These are phyloP conservation scores for Ogataea naganishii DNA, from an alignment of 805 yeast genomes.

Conservation along the genomic window DNA sequence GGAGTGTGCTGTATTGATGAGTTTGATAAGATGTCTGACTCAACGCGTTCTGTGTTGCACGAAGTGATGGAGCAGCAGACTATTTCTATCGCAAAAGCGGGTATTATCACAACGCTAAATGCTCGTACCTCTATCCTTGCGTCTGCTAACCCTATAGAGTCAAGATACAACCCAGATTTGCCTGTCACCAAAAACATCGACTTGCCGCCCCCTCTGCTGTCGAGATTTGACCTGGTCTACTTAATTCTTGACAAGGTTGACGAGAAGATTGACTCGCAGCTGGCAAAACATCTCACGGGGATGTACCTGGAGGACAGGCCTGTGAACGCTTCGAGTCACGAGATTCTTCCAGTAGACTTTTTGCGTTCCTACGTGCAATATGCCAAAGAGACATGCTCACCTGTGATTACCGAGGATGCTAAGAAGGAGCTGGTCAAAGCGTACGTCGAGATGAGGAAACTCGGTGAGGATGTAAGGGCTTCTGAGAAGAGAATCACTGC, in stretches of 20 bases:
- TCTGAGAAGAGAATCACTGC: slow-evolving; percentile 93
- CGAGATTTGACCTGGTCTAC: slow-evolving; percentile 92
- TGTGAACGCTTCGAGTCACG: slow-evolving; percentile 55
- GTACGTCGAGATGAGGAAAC: slow-evolving; percentile 87
- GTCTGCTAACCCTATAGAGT: slow-evolving; percentile 94
- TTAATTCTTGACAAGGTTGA: slow-evolving; percentile 89
- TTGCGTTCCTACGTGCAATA: slow-evolving; percentile 85
- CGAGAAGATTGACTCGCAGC: slow-evolving; percentile 70
- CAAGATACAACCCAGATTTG: slow-evolving; percentile 87
- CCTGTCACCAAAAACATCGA: slow-evolving; percentile 96
- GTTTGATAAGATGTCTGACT: slow-evolving; percentile 94
- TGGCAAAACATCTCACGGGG: slow-evolving; percentile 84
- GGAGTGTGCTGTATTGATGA: slow-evolving; percentile 99
- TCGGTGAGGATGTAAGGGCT: slow-evolving; percentile 85
- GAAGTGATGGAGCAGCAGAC: slow-evolving; percentile 99
- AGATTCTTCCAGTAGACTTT: slow-evolving; percentile 78
- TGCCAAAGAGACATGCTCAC: slow-evolving; percentile 79
- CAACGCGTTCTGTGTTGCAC: slow-evolving; percentile 90
- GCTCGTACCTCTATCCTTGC: slow-evolving; percentile 96
- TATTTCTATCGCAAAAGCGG: slow-evolving; percentile 96
- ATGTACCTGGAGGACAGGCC: slow-evolving; percentile 89
- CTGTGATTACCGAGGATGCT: slow-evolving; percentile 74
- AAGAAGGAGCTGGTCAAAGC: slow-evolving; percentile 77
- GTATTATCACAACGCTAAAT: slow-evolving; percentile 92
- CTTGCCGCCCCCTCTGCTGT: slow-evolving; percentile 89